A percentile compares a stretch with the other conserved stretches of the same genome.
Conservation (phyloP, 2,329 filamentous ascomycete genomes). For the Neophaeococcomyces aloes region DNA sequence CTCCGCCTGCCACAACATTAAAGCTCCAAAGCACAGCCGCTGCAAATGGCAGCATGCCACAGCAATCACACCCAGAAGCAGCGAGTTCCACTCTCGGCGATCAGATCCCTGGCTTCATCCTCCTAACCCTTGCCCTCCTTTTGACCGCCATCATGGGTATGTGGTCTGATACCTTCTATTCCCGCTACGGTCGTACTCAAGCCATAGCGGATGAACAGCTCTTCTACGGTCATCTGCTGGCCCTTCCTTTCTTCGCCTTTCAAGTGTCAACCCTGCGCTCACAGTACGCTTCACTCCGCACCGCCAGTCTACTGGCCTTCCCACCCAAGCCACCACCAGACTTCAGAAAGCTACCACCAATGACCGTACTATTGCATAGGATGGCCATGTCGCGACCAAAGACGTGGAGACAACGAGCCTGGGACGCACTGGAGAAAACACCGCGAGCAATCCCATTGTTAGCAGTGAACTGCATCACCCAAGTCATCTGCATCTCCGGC, state of each 20-base stretch:
- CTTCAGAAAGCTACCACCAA: slow-evolving; percentile 15
- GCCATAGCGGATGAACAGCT: slow-evolving; percentile 75
- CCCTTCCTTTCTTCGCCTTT: slow-evolving; percentile 35
- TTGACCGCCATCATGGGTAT: slow-evolving; percentile 90
- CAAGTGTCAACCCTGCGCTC: slow-evolving; percentile 28
- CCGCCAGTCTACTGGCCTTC: slow-evolving; percentile 51
- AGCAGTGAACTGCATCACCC: slow-evolving; percentile 58
- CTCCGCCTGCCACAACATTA: slow-evolving; percentile 25
- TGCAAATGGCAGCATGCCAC: slow-evolving; percentile 14
- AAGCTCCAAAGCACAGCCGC: background rate
- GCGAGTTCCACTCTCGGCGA: slow-evolving; percentile 34
- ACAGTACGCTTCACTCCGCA: slow-evolving; percentile 33
- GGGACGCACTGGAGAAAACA: slow-evolving; percentile 20
- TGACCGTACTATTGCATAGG: slow-evolving; percentile 18
- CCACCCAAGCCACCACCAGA: slow-evolving; percentile 25
- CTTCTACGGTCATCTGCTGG: slow-evolving; percentile 67
- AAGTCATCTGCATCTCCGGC: slow-evolving; percentile 88
- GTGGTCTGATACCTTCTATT: slow-evolving; percentile 86
- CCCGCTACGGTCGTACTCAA: slow-evolving; percentile 64
- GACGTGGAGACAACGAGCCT: background rate
- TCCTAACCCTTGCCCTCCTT: slow-evolving; percentile 79
- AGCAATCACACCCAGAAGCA: background rate
- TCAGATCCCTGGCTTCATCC: slow-evolving; percentile 53
- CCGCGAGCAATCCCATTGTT: slow-evolving; percentile 29
- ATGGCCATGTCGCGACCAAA: background rate